Percentiles rank a stretch among this genome's conserved stretches.
These are phyloP conservation scores for Eucalyptus microcorys DNA, from an alignment of 345 rosid species.

Conservation along the genomic window DNA sequence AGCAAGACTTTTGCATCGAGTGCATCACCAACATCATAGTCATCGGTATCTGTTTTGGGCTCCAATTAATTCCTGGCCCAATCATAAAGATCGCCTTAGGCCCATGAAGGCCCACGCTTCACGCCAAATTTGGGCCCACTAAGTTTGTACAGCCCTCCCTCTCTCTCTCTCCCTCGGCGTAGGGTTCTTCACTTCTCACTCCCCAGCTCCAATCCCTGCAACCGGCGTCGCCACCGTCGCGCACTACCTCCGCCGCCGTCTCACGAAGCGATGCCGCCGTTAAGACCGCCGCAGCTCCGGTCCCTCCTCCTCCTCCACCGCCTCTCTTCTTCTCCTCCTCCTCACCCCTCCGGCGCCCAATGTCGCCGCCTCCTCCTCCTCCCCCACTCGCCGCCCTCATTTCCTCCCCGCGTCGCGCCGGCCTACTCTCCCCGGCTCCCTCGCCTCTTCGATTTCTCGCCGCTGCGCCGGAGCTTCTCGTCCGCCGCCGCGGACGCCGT, in stretches of 20 bases:
- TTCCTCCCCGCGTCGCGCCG: conserved; percentile 1
- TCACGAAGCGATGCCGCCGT: conserved; percentile 38
- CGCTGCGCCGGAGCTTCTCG: conserved; percentile 17
- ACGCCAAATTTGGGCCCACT: neutral
- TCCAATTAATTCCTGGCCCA: neutral
- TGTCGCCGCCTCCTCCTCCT: neutral
- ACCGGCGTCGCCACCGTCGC: neutral
- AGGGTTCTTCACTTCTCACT: neutral
- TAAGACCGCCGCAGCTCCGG: conserved; percentile 41
- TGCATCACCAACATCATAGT: neutral
- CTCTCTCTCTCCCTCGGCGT: neutral
- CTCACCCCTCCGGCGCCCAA: neutral
- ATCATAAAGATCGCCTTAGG: neutral
- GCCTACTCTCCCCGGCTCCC: conserved; percentile 4
- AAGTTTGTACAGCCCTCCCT: neutral
- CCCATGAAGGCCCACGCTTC: neutral
- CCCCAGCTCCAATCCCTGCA: neutral
- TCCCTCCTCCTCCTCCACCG: conserved; percentile 16
- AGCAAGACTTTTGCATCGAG: neutral
- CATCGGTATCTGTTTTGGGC: neutral
- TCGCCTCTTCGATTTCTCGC: conserved; percentile 4
- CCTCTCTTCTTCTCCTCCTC: conserved; percentile 1
- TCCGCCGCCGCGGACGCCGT: conserved; percentile 11
- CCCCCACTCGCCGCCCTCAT: neutral
- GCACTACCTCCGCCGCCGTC: neutral